A percentile compares a stretch with the other conserved stretches of the same genome.
Evolutionary conservation across 345 rosid species (phyloP).

Genomic region (Hibiscus syriacus): DNA sequence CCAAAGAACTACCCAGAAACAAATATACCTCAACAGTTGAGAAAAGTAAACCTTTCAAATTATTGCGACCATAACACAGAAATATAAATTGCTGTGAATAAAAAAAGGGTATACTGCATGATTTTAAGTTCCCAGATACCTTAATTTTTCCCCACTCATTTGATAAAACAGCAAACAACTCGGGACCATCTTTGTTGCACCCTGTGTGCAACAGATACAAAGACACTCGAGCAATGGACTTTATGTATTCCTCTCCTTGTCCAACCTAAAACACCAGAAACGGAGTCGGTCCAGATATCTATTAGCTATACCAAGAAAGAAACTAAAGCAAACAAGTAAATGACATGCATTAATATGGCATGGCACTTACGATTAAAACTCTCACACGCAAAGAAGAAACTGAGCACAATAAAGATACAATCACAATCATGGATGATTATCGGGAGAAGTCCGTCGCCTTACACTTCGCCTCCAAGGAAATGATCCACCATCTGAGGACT

Average conservation of each 20-base stretch:
- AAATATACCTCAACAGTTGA: neutral
- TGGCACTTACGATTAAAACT: neutral
- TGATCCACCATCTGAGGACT: neutral
- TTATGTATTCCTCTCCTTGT: neutral
- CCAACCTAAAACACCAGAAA: neutral
- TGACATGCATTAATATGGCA: no score
- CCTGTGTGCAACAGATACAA: neutral
- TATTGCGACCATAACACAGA: neutral
- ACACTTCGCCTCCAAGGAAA: neutral
- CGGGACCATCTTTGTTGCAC: neutral
- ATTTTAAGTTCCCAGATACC: conserved; percentile 1
- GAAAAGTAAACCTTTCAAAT: neutral
- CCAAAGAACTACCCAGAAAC: neutral
- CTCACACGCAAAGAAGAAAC: neutral
- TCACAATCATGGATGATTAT: neutral
- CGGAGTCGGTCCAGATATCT: neutral
- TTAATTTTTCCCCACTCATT: neutral
- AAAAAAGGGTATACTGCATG: neutral
- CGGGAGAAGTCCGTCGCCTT: neutral
- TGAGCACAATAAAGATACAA: neutral
- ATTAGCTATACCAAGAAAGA: neutral
- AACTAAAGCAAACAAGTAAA: neutral
- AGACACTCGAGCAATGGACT: neutral
- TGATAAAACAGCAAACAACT: neutral
- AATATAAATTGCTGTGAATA: neutral